Percentiles rank a stretch among this genome's conserved stretches.
Conservation (phyloP, 2,329 filamentous ascomycete genomes). For the Penicillium sclerotigenum region DNA sequence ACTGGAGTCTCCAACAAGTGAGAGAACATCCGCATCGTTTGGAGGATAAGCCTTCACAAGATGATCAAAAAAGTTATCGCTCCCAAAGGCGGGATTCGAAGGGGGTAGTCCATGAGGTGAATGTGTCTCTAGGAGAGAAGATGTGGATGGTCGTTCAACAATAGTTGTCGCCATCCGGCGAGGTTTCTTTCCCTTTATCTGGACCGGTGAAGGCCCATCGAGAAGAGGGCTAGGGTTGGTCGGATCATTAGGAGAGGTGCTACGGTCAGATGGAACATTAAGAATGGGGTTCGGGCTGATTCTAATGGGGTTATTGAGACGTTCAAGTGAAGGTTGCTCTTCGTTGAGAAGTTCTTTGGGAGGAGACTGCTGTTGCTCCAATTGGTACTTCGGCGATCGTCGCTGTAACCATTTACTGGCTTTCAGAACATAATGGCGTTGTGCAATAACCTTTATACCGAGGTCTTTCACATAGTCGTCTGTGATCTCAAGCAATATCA, state of each 20-base stretch:
- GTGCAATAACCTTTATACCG: not conserved
- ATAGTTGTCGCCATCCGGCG: not conserved
- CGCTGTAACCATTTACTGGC: not conserved
- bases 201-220: not conserved
- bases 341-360: not conserved
- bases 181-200: not conserved
- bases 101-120: not conserved
- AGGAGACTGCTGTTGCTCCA: not conserved
- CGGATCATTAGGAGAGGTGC: too few relatives aligned
- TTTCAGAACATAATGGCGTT: not conserved
- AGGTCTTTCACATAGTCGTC: not conserved
- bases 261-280: too few relatives aligned
- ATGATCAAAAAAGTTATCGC: not conserved
- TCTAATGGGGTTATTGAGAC: rapidly evolving
- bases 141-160: not conserved
- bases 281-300: too few relatives aligned
- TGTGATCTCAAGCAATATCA: not conserved
- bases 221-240: not conserved
- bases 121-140: not conserved
- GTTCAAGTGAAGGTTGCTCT: not conserved
- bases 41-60: not conserved
- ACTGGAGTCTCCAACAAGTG: not conserved
- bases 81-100: not conserved
- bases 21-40: not conserved
- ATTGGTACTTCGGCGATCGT: not conserved